Percentiles rank a stretch among this genome's conserved stretches.
Evolutionary conservation across 768 basidiomycete genomes (phyloP).

Genomic region (Suillus weaverae): DNA sequence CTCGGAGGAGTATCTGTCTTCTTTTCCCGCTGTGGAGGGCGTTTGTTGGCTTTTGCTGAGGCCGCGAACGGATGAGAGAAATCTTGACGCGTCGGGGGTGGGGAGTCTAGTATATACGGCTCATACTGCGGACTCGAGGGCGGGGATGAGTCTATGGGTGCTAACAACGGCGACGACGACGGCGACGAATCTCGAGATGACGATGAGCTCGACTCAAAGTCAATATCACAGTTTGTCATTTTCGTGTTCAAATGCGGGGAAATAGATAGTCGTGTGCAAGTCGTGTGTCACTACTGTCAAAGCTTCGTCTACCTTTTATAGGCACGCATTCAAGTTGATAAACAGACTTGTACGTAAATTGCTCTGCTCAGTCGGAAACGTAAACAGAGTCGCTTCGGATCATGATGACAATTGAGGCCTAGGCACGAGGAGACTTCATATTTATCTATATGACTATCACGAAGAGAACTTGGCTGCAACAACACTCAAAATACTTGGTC

Average conservation of each 20-base stretch:
- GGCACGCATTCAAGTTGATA: background rate
- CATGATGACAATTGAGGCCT: too few relatives aligned
- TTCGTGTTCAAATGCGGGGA: background rate
- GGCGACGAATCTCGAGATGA: slow-evolving; percentile 43
- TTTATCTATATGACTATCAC: too few relatives aligned
- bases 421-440: too few relatives aligned
- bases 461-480: too few relatives aligned
- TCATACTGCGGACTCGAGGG: slow-evolving; percentile 33
- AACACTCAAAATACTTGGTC: too few relatives aligned
- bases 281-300: slow-evolving; percentile 1
- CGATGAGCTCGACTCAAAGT: slow-evolving; percentile 3
- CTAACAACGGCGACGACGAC: slow-evolving; percentile 47
- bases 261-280: slow-evolving; percentile 4
- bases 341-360: background rate
- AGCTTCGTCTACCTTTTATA: background rate
- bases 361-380: background rate
- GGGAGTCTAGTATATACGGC: slow-evolving; percentile 32
- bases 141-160: slow-evolving; percentile 39
- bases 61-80: slow-evolving; percentile 56
- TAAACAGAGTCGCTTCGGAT: background rate
- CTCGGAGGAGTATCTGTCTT: slow-evolving; percentile 22
- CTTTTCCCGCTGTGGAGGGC: slow-evolving; percentile 47
- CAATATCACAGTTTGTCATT: slow-evolving; percentile 6
- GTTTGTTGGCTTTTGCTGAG: slow-evolving; percentile 48
- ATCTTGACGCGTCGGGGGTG: slow-evolving; percentile 18